phyloP scores from a whole-genome alignment of 192 early-diverging fungal genomes.

The Backusella morwellensis region DNA sequence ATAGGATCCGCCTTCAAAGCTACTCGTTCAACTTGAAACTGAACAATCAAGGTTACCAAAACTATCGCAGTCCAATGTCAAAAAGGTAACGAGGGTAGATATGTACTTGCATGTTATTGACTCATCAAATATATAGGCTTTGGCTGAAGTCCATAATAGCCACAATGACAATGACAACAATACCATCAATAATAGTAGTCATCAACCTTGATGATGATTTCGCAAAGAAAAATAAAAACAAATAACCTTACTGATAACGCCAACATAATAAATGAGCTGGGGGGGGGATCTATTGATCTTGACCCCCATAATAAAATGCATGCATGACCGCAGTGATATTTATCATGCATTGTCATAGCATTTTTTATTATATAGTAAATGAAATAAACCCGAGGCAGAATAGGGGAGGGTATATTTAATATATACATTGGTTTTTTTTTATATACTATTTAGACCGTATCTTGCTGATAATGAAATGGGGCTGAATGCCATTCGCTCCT shows the following conservation, averaged over 20 bases:
- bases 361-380: neutral
- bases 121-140: neutral
- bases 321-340: no score
- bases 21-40: neutral
- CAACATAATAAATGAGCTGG: no score
- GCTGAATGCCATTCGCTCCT: constrained; percentile 1
- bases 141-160: neutral
- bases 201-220: neutral
- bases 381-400: neutral
- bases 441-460: neutral
- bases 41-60: neutral
- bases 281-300: no score
- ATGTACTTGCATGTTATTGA: neutral
- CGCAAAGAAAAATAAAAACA: neutral
- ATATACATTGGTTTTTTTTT: neutral
- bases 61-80: constrained; percentile 3
- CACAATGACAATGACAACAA: neutral
- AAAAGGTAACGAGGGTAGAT: neutral
- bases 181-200: neutral
- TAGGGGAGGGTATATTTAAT: neutral
- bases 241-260: no score
- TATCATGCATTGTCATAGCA: neutral
- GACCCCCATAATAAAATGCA: no score
- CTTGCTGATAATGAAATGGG: neutral
- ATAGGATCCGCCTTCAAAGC: constrained; percentile 16